Evolutionary conservation across 1,139 yeast genomes (phyloP).

Genomic region (Magnusiomyces clavatus): DNA sequence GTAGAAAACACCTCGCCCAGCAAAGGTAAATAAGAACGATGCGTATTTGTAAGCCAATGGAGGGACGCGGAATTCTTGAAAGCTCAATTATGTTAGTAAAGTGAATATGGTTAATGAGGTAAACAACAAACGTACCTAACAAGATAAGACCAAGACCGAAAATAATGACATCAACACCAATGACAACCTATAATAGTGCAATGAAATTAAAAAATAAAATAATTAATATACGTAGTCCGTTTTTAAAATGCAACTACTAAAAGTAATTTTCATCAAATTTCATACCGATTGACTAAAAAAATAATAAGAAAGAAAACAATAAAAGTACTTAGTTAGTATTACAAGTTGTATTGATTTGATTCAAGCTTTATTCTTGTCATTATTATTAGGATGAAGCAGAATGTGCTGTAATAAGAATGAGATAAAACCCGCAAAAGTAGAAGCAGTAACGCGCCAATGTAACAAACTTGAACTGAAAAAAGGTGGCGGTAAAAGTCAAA

Average conservation of each 20-base stretch:
- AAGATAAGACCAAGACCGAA: constrained; percentile 50
- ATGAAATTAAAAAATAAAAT: not conserved
- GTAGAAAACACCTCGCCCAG: constrained; percentile 77
- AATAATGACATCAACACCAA: constrained; percentile 48
- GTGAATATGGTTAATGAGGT: not conserved
- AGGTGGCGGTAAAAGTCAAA: no score
- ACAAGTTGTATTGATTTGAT: no score
- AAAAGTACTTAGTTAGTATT: not conserved
- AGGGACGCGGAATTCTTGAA: constrained; percentile 38
- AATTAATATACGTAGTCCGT: not conserved
- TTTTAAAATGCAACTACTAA: not conserved
- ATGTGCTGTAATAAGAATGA: no score
- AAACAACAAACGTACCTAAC: constrained; percentile 40
- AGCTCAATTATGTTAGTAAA: not conserved
- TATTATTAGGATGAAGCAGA: no score
- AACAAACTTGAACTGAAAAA: no score
- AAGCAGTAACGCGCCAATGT: no score
- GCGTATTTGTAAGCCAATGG: constrained; percentile 64
- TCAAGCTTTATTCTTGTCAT: no score
- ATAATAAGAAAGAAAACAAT: constrained; percentile 4
- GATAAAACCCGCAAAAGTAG: no score
- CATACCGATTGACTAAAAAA: constrained; percentile 21
- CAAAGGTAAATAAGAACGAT: constrained; percentile 72
- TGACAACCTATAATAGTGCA: constrained; percentile 37
- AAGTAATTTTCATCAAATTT: not conserved